Evolutionary conservation across 2,329 filamentous ascomycete genomes (phyloP).

Genomic region (Alternaria metachromatica): DNA sequence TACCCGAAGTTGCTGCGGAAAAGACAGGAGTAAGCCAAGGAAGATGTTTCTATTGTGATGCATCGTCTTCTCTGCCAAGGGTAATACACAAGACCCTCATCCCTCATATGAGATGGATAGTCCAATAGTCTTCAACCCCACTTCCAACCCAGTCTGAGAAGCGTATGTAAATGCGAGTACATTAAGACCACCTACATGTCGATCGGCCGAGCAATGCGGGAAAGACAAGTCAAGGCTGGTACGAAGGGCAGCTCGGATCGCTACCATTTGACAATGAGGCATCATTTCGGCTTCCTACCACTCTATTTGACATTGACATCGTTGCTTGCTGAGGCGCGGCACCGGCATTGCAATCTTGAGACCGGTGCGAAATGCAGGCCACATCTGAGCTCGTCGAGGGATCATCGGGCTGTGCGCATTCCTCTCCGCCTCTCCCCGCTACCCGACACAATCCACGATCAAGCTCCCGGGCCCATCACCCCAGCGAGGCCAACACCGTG

Average conservation of each 20-base stretch:
- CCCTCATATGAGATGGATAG: not conserved
- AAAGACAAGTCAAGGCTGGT: not conserved
- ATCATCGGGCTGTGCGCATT: not conserved
- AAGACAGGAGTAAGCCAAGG: not conserved
- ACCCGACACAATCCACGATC: not conserved
- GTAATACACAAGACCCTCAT: not conserved
- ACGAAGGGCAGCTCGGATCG: not conserved
- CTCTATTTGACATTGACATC: not conserved
- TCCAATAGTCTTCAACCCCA: not conserved
- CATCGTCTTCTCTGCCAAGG: not conserved
- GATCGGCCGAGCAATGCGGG: not conserved
- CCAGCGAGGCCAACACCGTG: not conserved
- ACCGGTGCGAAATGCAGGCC: not conserved
- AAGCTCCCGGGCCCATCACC: not conserved
- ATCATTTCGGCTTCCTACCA: not conserved
- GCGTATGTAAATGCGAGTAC: too few species aligned
- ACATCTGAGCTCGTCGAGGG: not conserved
- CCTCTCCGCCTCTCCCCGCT: not conserved
- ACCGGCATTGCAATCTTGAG: not conserved
- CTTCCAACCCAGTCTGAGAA: not conserved
- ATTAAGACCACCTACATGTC: not conserved
- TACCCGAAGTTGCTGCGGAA: not conserved
- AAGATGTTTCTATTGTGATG: not conserved
- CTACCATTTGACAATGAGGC: not conserved
- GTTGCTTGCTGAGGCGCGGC: not conserved